A percentile compares a stretch with the other conserved stretches of the same genome.
Evolutionary conservation across 2,329 filamentous ascomycete species (phyloP).

Genomic region (Xylaria sp.): DNA sequence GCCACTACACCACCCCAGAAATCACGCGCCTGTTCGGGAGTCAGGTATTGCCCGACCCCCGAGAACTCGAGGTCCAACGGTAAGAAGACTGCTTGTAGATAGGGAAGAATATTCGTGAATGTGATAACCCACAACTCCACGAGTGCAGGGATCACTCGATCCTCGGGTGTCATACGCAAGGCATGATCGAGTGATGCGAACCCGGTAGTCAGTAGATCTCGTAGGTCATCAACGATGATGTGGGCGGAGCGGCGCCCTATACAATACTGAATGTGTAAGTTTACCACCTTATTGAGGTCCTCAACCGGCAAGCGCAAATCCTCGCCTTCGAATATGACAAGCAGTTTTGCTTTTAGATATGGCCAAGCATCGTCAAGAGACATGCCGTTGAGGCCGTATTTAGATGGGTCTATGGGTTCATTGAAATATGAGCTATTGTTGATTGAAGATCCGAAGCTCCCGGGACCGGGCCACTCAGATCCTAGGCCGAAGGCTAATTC

Average conservation of each 20-base stretch:
- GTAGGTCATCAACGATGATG: slow-evolving; percentile 78
- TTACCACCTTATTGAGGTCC: slow-evolving; percentile 84
- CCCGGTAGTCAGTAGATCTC: slow-evolving; percentile 80
- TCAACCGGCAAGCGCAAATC: slow-evolving; percentile 83
- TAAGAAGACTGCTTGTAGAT: slow-evolving; percentile 94
- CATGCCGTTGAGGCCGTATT: slow-evolving; percentile 76
- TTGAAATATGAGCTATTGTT: slow-evolving; percentile 54
- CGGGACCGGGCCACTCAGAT: slow-evolving; percentile 64
- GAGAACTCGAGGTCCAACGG: slow-evolving; percentile 94
- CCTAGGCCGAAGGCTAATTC: slow-evolving; percentile 57
- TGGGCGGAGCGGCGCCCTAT: slow-evolving; percentile 77
- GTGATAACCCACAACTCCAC: slow-evolving; percentile 96
- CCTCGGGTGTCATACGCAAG: slow-evolving; percentile 80
- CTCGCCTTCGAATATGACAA: slow-evolving; percentile 84
- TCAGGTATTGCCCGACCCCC: slow-evolving; percentile 82
- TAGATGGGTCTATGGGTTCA: slow-evolving; percentile 65
- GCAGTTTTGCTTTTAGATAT: slow-evolving; percentile 77
- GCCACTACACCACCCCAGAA: slow-evolving; percentile 84
- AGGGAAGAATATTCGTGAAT: slow-evolving; percentile 89
- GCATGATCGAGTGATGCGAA: slow-evolving; percentile 89
- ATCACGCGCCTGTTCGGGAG: slow-evolving; percentile 79
- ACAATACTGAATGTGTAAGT: slow-evolving; percentile 80
- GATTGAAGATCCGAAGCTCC: slow-evolving; percentile 60
- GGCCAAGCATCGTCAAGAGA: slow-evolving; percentile 84
- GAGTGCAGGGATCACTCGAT: slow-evolving; percentile 86